Evolutionary conservation across 2,329 filamentous ascomycete genomes (phyloP), one percentile per base, ranked within the genome.

Genomic region (Apiospora pterosperma): DNA sequence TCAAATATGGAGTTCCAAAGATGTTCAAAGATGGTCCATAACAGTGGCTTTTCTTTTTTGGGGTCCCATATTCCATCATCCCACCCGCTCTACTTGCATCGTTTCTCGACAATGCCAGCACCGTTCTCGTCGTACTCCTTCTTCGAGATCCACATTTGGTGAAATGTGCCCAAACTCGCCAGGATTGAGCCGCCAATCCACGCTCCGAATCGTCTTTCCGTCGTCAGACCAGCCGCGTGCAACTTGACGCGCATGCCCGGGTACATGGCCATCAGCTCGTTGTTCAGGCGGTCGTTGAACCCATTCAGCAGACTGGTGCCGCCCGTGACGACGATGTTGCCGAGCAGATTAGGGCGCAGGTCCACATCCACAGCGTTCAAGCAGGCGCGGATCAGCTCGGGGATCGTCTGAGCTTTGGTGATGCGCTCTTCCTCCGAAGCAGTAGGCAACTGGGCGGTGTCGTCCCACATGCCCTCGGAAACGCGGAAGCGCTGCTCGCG

Each of bases 101-200:
- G 85, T 87, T 97, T 97, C 84, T 98, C 95, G 55, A 98, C 92
- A 71, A 98, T 94, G 68, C 88, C 88, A 6, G 89, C 83, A 1
- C 96, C 96, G 77, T 97, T 94, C 83, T 99, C 96, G 69, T 97
- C 93, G 73, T 97, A 98, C 82, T 99, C 96, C 83, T 97, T 97
- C 78, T 89, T 92, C 28, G 91, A 95, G 72, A 99, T 96, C 96
- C 96, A 99, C 91, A 99, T 95, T 82, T 99, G 96, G 81, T 99
- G 96, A 80, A 99, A 99, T 16, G 94, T 97, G 11, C 96, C 96
- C 80, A 99, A 79, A 78, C 94, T 97, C 7, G 92, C 94, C 70
- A 99, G 82, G 71, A 99, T 97, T 79, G 93, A 97, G 58, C 96
- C 96, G 59, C 96, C 96, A 70, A 99, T 93, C 95, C 96, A 99